Percentiles rank a stretch among this genome's conserved stretches.
Conservation (phyloP, 148 eudicot genomes). For the Gaultheria prostrata region DNA sequence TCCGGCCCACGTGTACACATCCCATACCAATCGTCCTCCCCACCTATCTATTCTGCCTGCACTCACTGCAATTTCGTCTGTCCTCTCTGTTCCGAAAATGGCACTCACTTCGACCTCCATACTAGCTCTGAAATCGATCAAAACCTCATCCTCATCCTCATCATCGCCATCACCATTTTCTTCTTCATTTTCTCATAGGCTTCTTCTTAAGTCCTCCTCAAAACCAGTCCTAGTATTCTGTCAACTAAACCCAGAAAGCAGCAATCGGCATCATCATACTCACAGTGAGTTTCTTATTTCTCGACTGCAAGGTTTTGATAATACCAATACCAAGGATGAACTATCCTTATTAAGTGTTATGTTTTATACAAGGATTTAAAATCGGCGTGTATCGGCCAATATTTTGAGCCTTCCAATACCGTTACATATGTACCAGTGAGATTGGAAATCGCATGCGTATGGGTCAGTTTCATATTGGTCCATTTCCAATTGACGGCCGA, state of each 20-base stretch:
- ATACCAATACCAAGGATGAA: neutral
- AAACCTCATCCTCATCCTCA: conserved; percentile 2
- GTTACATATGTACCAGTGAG: too few relatives aligned
- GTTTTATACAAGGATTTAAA: too few relatives aligned
- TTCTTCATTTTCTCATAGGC: conserved; percentile 21
- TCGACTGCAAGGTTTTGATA: neutral
- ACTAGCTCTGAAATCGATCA: conserved; percentile 41
- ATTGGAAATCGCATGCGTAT: too few relatives aligned
- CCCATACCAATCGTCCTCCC: neutral
- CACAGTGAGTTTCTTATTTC: conserved; percentile 21
- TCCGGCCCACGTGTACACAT: neutral
- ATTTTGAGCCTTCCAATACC: too few relatives aligned
- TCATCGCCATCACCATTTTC: conserved; percentile 9
- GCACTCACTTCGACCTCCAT: conserved; percentile 53
- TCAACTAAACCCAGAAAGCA: conserved; percentile 23
- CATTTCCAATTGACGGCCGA: too few relatives aligned
- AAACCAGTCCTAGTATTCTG: conserved; percentile 34
- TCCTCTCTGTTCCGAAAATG: conserved; percentile 28
- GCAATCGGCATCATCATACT: conserved; percentile 20
- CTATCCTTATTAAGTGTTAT: neutral
- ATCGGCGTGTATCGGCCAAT: too few relatives aligned
- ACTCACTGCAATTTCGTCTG: neutral
- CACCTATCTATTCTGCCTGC: neutral
- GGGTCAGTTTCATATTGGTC: too few relatives aligned
- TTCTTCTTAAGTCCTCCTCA: conserved; percentile 15